Percentiles rank a stretch among this genome's conserved stretches.
These are phyloP conservation scores for Massarina eburnea DNA, from an alignment of 2,329 filamentous ascomycete genomes.

Conservation along the genomic window DNA sequence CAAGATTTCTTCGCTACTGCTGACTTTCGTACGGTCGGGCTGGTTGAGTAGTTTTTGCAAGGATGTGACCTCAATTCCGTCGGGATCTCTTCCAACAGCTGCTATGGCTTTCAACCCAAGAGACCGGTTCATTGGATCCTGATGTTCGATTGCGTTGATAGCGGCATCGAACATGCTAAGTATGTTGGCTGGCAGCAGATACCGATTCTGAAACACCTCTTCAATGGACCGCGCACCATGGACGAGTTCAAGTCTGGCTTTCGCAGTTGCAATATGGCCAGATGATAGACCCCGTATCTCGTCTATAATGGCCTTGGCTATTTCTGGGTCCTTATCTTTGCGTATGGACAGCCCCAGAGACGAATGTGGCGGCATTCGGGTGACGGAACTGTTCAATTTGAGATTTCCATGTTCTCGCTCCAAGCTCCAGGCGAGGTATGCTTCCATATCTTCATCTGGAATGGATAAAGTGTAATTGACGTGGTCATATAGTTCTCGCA, in stretches of 20 bases:
- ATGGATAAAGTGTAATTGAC: conserved; percentile 9
- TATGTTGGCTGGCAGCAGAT: conserved; percentile 22
- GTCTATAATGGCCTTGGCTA: conserved; percentile 1
- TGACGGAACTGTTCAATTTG: conserved; percentile 2
- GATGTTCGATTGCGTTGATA: conserved; percentile 13
- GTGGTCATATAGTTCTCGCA: conserved; percentile 12
- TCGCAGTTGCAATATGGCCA: conserved; percentile 18
- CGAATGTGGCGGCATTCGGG: conserved; percentile 17
- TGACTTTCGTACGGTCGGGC: neutral
- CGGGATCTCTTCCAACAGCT: conserved; percentile 4
- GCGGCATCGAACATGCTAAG: conserved; percentile 17
- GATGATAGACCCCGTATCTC: conserved; percentile 7
- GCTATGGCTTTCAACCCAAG: conserved; percentile 16
- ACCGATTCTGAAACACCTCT: conserved; percentile 8
- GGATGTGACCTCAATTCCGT: conserved; percentile 9
- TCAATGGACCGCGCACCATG: conserved; percentile 15
- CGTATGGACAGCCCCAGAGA: conserved; percentile 7
- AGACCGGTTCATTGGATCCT: conserved; percentile 6
- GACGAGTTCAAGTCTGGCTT: conserved; percentile 18
- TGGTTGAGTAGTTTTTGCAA: conserved; percentile 7
- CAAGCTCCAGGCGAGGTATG: conserved; percentile 18
- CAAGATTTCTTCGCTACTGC: conserved; percentile 22
- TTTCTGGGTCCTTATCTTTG: conserved; percentile 1
- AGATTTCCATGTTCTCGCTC: conserved; percentile 23
- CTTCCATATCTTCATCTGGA: conserved; percentile 7